A percentile compares a stretch with the other conserved stretches of the same genome.
These are phyloP conservation scores for Miscanthus lutarioriparius DNA, from an alignment of 176 grass and related monocot genomes.

Conservation along the genomic window DNA sequence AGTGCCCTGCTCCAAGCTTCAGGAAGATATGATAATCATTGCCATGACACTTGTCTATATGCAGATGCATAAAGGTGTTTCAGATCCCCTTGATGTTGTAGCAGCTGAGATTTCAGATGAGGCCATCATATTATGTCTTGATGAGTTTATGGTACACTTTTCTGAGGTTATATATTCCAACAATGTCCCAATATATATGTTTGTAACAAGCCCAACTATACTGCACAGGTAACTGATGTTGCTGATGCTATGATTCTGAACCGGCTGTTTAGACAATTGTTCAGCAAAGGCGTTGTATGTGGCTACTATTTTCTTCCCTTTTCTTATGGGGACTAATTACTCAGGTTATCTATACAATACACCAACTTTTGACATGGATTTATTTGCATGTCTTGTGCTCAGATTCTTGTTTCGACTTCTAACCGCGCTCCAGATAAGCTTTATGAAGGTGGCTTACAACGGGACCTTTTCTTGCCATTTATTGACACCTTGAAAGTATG, in stretches of 20 bases:
- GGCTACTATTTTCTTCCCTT: slow-evolving; percentile 29
- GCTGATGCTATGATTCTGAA: slow-evolving; percentile 94
- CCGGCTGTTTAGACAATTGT: slow-evolving; percentile 79
- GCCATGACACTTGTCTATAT: not conserved
- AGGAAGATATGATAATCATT: not conserved
- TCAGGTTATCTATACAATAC: not conserved
- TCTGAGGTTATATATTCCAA: not conserved
- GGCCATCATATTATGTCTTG: slow-evolving; percentile 85
- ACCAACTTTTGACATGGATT: slow-evolving; percentile 17
- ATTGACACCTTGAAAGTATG: slow-evolving; percentile 82
- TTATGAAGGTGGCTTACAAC: slow-evolving; percentile 67
- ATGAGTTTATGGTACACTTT: slow-evolving; percentile 89
- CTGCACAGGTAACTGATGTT: slow-evolving; percentile 82
- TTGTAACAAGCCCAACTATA: slow-evolving; percentile 6
- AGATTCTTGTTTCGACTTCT: slow-evolving; percentile 92
- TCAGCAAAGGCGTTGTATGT: slow-evolving; percentile 88
- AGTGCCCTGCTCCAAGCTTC: not conserved
- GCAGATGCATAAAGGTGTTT: slow-evolving; percentile 96
- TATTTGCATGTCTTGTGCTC: slow-evolving; percentile 27
- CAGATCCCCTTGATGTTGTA: slow-evolving; percentile 96
- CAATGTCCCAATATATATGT: not conserved
- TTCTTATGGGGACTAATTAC: slow-evolving; percentile 9
- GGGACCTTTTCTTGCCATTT: slow-evolving; percentile 72
- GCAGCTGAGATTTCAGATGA: slow-evolving; percentile 95
- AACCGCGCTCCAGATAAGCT: slow-evolving; percentile 77